Evolutionary conservation across 441 rosid genomes (phyloP).

Genomic region (Pelargonium myrrhifolium): DNA sequence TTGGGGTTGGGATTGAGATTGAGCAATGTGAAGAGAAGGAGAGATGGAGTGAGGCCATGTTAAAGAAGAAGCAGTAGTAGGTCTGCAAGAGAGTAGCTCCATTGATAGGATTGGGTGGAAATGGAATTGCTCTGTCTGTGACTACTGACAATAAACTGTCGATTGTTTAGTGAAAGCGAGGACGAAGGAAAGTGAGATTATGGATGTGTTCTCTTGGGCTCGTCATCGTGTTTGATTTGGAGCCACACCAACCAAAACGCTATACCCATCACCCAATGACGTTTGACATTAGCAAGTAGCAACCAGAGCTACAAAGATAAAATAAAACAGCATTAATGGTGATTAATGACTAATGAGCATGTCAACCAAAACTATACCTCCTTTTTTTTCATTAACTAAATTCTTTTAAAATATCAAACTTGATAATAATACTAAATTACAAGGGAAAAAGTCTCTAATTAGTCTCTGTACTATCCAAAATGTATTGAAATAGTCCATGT

Average conservation of each 20-base stretch:
- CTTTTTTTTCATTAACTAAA: no score
- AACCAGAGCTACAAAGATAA: no score
- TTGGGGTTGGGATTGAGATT: conserved; percentile 26
- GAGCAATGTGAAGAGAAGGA: conserved; percentile 32
- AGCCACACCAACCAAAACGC: conserved; percentile 31
- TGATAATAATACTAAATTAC: no score
- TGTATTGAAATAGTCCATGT: no score
- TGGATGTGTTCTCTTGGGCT: not conserved
- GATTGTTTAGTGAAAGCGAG: not conserved
- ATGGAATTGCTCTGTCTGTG: not conserved
- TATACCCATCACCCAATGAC: conserved; percentile 22
- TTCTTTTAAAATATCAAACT: no score
- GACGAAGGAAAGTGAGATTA: not conserved
- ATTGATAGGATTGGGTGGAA: conserved; percentile 20
- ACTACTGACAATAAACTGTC: not conserved
- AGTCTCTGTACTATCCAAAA: no score
- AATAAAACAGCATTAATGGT: no score
- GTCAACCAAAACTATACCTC: no score
- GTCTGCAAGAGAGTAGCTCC: conserved; percentile 34
- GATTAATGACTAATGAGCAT: no score
- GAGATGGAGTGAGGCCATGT: conserved; percentile 52
- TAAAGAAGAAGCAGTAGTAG: conserved; percentile 29
- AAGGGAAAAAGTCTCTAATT: no score
- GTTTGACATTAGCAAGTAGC: no score
- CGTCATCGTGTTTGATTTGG: conserved; percentile 33